Base-by-base conservation (phyloP, 345 rosid species). In the Citrus mangshanensis region DNA sequence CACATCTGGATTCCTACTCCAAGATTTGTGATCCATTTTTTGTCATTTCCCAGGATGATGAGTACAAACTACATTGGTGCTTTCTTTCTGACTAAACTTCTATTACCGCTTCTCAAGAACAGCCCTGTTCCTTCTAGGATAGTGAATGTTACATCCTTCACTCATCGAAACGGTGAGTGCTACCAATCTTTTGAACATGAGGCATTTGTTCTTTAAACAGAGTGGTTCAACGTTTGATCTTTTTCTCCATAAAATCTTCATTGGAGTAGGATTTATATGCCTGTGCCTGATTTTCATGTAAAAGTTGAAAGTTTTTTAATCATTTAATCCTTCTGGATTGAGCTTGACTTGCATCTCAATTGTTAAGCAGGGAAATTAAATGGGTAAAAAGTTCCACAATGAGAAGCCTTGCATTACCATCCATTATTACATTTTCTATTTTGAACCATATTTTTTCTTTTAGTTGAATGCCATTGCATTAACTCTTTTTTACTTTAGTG, bases 91-190 rank as follows among this genome's bases (percentile, higher is more conserved):
- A 91, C 97, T 68, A 89, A 87, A 77, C 85, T 86, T 84, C 85
- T 96, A 19, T 75, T 96, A 68, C 97, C 98, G 21, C 97, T 96
- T 85, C 92, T 96, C 59, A 81, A 71, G 86, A 89, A 86, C 82
- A 94, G 99, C 83, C 89, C 85, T 62, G 85, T 88, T 77, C 92
- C 97, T 80, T 91, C 98, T 63, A 86, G 98, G 80, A 87, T 94
- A 16, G 98, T 96, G 65, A 94, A 96, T 85, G 97, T 94, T 51
- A 86, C 98, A 12, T 96, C 97, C 42, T 96, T 96, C 73, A 96
- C 99, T 3, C 99, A 96, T 85, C 89, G 93, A 78, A 80, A 76
- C 73, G 87, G 99, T 95, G 76, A 82, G 78, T 70, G 22, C 75
- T 68, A 35, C 16, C 42, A 30, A 21, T 24, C n/a, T 18, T 55